These are phyloP conservation scores for Xerocomus potaroensis DNA, from an alignment of 768 basidiomycete genomes.

Conservation along the genomic window DNA sequence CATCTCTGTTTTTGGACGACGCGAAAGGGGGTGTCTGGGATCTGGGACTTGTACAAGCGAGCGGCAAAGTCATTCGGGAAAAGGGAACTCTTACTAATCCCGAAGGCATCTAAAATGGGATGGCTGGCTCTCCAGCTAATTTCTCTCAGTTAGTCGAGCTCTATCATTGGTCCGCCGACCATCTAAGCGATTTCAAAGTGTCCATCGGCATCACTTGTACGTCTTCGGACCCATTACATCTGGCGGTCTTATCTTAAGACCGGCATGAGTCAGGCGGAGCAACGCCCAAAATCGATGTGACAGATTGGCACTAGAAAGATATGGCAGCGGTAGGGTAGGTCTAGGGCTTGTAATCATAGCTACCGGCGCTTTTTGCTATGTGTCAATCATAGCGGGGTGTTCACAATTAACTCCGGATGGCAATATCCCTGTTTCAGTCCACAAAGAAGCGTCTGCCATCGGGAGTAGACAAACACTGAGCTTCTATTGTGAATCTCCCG, in stretches of 20 bases:
- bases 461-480: not conserved
- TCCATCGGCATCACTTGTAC: not conserved
- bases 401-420: not conserved
- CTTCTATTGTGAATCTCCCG: not conserved
- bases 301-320: not conserved
- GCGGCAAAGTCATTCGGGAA: not conserved
- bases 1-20: slow-evolving; percentile 10
- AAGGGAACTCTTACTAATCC: not conserved
- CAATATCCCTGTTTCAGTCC: slow-evolving; percentile 15
- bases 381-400: not conserved
- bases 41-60: slow-evolving; percentile 4
- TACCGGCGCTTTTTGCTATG: not conserved
- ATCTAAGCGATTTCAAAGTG: not conserved
- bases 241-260: not conserved
- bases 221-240: slow-evolving; percentile 1
- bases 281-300: slow-evolving; percentile 1
- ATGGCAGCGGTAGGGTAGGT: slow-evolving; percentile 3
- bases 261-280: not conserved
- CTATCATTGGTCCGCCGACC: not conserved
- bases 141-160: not conserved
- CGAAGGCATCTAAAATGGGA: too few relatives aligned
- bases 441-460: not conserved
- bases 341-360: not conserved
- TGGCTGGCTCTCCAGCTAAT: too few relatives aligned
- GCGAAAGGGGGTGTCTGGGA: not conserved